phyloP scores from a whole-genome alignment of 495 filamentous ascomycete species.

The Aspergillus carlsbadensis region DNA sequence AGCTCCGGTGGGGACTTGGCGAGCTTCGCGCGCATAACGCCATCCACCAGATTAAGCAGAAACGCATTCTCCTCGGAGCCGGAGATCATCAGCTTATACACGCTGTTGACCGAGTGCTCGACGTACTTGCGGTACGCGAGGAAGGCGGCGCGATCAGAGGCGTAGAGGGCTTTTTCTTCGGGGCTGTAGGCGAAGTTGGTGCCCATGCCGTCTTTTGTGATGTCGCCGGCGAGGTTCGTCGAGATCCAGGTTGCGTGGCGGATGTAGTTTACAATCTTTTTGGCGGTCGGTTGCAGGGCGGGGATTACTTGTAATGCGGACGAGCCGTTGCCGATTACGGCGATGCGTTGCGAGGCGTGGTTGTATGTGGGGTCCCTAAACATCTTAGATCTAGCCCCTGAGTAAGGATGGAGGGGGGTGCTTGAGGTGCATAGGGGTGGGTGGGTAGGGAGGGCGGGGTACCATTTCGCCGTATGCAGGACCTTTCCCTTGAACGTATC shows the following conservation, averaged over 20 bases:
- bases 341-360: too few species aligned
- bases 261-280: slow-evolving; percentile 32
- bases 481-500: not conserved
- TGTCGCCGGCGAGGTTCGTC: slow-evolving; percentile 11
- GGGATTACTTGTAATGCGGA: too few species aligned
- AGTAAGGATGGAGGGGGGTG: not conserved
- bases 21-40: slow-evolving; percentile 30
- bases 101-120: not conserved
- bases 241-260: slow-evolving; percentile 23
- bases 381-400: too few species aligned
- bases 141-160: not conserved
- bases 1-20: slow-evolving; percentile 27
- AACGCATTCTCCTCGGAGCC: not conserved
- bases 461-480: not conserved
- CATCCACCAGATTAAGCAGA: not conserved
- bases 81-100: not conserved
- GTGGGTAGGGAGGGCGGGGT: too few species aligned
- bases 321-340: too few species aligned
- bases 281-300: slow-evolving; percentile 9
- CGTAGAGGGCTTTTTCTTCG: too few species aligned
- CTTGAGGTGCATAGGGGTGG: not conserved
- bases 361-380: not conserved
- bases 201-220: not conserved
- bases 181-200: too few species aligned
- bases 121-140: too few species aligned